Evolutionary conservation across 2,329 filamentous ascomycete genomes (phyloP).

Genomic region (Neodidymelliopsis sp.): DNA sequence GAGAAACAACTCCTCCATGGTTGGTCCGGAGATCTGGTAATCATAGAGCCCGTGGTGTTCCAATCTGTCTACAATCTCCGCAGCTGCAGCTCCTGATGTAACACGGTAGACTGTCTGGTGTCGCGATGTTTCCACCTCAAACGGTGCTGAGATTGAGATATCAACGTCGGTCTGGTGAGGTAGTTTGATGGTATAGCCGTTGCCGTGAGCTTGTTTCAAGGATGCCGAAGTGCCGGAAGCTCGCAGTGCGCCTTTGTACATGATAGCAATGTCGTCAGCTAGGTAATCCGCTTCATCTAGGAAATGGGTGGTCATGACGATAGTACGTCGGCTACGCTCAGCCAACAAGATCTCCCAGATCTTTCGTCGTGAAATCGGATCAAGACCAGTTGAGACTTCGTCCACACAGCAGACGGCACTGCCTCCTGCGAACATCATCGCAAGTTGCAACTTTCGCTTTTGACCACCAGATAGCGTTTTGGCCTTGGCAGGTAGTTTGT

Average conservation of each 20-base stretch:
- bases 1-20: conserved; percentile 89
- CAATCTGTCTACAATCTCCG: conserved; percentile 71
- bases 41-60: conserved; percentile 71
- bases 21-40: conserved; percentile 85
- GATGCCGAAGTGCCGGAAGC: conserved; percentile 82
- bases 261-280: conserved; percentile 83
- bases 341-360: conserved; percentile 91
- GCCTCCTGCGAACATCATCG: conserved; percentile 91
- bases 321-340: conserved; percentile 78
- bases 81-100: conserved; percentile 71
- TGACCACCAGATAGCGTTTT: conserved; percentile 86
- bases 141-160: conserved; percentile 17
- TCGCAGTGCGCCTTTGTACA: conserved; percentile 81
- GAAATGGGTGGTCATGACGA: conserved; percentile 89
- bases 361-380: conserved; percentile 82
- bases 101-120: conserved; percentile 80
- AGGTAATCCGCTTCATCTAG: conserved; percentile 88
- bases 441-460: conserved; percentile 87
- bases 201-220: conserved; percentile 78
- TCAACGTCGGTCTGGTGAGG: conserved; percentile 23
- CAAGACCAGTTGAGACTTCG: conserved; percentile 85
- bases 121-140: conserved; percentile 57
- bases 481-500: conserved; percentile 73
- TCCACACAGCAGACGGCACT: conserved; percentile 87
- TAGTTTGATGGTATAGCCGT: conserved; percentile 66